Percentiles rank a stretch among this genome's conserved stretches.
These are phyloP conservation scores for Calonectria multiphialidica DNA, from an alignment of 2,329 filamentous ascomycete species.

Conservation along the genomic window DNA sequence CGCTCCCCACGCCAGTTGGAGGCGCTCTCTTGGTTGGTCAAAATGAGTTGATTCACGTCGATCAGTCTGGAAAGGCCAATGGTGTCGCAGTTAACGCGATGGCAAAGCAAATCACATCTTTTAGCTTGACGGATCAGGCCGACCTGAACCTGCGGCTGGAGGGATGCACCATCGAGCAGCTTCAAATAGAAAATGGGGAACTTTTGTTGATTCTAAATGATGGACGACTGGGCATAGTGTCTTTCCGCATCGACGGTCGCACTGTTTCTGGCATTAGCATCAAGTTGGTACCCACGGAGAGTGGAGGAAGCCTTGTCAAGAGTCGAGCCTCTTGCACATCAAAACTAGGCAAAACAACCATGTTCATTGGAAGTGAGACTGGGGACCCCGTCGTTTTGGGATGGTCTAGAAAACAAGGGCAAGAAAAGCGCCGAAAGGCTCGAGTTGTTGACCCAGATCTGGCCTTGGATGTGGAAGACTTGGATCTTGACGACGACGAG, in stretches of 20 bases:
- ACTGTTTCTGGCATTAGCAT: conserved; percentile 91
- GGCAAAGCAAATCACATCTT: conserved; percentile 84
- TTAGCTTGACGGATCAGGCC: conserved; percentile 88
- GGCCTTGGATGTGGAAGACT: conserved; percentile 63
- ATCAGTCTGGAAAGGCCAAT: conserved; percentile 94
- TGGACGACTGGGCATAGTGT: conserved; percentile 80
- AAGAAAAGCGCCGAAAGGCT: conserved; percentile 74
- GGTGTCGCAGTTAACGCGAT: conserved; percentile 94
- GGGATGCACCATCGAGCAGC: conserved; percentile 79
- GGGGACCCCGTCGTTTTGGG: conserved; percentile 85
- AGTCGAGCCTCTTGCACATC: conserved; percentile 77
- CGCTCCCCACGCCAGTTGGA: conserved; percentile 87
- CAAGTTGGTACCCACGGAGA: conserved; percentile 70
- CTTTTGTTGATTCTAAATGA: conserved; percentile 84
- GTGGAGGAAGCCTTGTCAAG: conserved; percentile 73
- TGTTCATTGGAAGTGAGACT: conserved; percentile 90
- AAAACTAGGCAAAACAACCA: conserved; percentile 72
- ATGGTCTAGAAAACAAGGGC: conserved; percentile 77
- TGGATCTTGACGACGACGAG: conserved; percentile 71
- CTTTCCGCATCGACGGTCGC: conserved; percentile 89
- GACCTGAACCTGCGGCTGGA: conserved; percentile 85
- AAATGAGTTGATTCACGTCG: conserved; percentile 94
- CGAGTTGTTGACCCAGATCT: conserved; percentile 67
- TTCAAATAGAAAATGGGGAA: conserved; percentile 84
- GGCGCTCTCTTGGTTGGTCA: conserved; percentile 87